Percentiles rank a stretch among this genome's conserved stretches.
These are phyloP conservation scores for Melanogaster broomeanus DNA, from an alignment of 768 basidiomycete species.

Conservation along the genomic window DNA sequence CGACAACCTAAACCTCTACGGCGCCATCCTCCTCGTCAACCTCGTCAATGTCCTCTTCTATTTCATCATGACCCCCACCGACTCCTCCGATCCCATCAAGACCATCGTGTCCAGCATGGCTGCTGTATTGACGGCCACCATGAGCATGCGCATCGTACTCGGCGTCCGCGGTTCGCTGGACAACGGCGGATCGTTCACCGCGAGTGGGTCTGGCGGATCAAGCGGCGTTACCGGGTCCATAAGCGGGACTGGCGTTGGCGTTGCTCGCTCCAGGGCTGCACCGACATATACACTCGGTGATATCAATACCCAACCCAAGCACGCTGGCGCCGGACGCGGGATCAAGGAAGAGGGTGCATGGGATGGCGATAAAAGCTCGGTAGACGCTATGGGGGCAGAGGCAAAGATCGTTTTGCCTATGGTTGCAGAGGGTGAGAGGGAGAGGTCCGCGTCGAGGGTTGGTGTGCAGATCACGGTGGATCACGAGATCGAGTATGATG, in stretches of 20 bases:
- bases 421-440: slow-evolving; percentile 29
- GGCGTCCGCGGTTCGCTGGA: slow-evolving; percentile 76
- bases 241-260: slow-evolving; percentile 17
- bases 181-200: slow-evolving; percentile 68
- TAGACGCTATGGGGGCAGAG: slow-evolving; percentile 36
- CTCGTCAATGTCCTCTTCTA: slow-evolving; percentile 84
- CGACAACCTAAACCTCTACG: slow-evolving; percentile 85
- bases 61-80: slow-evolving; percentile 77
- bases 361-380: slow-evolving; percentile 43
- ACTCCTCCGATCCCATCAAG: slow-evolving; percentile 62
- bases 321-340: slow-evolving; percentile 43
- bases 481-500: slow-evolving; percentile 54
- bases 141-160: slow-evolving; percentile 86
- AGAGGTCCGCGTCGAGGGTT: slow-evolving; percentile 19
- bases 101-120: slow-evolving; percentile 87
- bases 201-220: slow-evolving; percentile 43
- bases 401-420: slow-evolving; percentile 39
- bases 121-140: slow-evolving; percentile 83
- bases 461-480: slow-evolving; percentile 66
- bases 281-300: slow-evolving; percentile 45
- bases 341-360: slow-evolving; percentile 41
- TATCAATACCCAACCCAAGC: slow-evolving; percentile 54
- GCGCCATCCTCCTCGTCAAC: slow-evolving; percentile 79
- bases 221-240: slow-evolving; percentile 53
- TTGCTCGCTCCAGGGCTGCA: slow-evolving; percentile 28